Conservation (phyloP, 2,329 filamentous ascomycete genomes). For the Botrytis deweyae region DNA sequence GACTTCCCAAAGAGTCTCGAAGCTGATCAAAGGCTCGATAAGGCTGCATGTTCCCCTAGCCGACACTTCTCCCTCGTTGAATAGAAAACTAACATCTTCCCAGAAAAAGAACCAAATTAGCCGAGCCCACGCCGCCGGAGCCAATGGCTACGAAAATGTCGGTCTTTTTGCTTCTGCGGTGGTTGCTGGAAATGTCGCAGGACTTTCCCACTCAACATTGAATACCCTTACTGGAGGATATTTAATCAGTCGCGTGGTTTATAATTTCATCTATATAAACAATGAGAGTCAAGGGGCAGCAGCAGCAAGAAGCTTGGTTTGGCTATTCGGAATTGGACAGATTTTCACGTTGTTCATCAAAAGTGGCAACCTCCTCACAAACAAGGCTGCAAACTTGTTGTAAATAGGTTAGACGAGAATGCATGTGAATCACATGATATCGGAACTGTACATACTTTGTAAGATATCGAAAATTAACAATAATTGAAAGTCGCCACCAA, state of each 20-base stretch:
- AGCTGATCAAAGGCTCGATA: neutral
- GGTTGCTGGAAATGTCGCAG: conserved; percentile 42
- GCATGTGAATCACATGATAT: neutral
- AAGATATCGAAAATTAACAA: neutral
- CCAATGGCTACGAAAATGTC: conserved; percentile 44
- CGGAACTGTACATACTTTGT: neutral
- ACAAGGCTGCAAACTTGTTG: conserved; percentile 7
- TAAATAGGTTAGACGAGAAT: neutral
- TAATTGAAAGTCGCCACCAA: neutral
- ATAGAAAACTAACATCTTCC: neutral
- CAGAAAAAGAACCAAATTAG: conserved; percentile 39
- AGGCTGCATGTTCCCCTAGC: neutral
- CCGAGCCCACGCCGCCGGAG: conserved; percentile 42
- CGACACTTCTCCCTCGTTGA: accelerated
- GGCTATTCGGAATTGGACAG: conserved; percentile 26
- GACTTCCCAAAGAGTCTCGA: neutral
- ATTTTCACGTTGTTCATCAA: conserved; percentile 32
- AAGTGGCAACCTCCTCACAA: conserved; percentile 29
- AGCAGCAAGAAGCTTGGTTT: conserved; percentile 26
- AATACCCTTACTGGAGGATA: conserved; percentile 30
- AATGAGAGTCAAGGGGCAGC: conserved; percentile 24
- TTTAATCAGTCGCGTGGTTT: conserved; percentile 27
- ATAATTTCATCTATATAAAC: conserved; percentile 33
- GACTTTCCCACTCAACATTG: conserved; percentile 31
- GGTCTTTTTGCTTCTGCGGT: conserved; percentile 43